A percentile compares a stretch with the other conserved stretches of the same genome.
phyloP scores from a whole-genome alignment of 208 protist genomes.

The Naegleria fowleri region DNA sequence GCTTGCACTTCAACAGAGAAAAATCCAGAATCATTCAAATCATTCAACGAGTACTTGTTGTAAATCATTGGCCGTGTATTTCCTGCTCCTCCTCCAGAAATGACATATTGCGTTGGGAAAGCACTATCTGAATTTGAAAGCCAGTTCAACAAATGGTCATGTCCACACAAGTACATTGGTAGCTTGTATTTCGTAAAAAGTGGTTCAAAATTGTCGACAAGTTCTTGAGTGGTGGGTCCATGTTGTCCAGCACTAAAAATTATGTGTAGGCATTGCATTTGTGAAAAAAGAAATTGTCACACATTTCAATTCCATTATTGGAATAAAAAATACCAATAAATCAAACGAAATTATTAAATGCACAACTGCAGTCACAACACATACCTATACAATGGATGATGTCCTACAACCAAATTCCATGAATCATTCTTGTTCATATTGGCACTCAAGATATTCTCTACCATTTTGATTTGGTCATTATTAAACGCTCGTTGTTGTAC shows the following conservation, averaged over 20 bases:
- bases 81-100: background rate
- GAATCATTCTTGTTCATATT: conserved; percentile 28
- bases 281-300: no score
- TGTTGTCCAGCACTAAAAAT: background rate
- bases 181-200: conserved; percentile 30
- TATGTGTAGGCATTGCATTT: no score
- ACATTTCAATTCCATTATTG: no score
- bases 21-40: background rate
- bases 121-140: conserved; percentile 31
- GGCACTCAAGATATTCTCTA: conserved; percentile 8
- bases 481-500: background rate
- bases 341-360: no score
- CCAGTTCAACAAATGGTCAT: conserved; percentile 43
- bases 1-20: background rate
- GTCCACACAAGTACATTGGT: conserved; percentile 37
- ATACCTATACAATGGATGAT: conserved; percentile 39
- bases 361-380: no score
- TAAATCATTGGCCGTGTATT: background rate
- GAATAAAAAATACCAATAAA: no score
- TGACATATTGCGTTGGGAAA: background rate
- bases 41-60: background rate
- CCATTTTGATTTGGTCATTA: background rate
- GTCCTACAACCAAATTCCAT: conserved; percentile 43
- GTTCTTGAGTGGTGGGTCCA: background rate
- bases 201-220: conserved; percentile 25